These are phyloP conservation scores for Xenosphaeropsis pyriputrescens DNA, from an alignment of 2,329 filamentous ascomycete genomes.

Conservation along the genomic window DNA sequence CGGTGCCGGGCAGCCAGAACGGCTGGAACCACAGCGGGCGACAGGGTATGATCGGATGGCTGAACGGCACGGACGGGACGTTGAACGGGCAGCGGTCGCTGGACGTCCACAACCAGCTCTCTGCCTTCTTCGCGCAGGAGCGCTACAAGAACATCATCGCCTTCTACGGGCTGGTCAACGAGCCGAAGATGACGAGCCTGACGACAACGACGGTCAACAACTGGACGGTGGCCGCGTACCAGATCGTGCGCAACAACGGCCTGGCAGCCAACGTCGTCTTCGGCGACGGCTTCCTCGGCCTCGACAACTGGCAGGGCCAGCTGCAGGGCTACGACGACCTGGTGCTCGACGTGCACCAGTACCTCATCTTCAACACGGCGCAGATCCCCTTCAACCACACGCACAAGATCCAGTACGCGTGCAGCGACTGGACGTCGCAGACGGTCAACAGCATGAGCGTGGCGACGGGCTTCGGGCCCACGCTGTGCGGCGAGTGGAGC, in stretches of 20 bases:
- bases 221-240: constrained; percentile 67
- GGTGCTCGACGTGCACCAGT: constrained; percentile 94
- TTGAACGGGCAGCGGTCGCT: constrained; percentile 69
- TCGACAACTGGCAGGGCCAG: constrained; percentile 79
- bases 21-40: constrained; percentile 95
- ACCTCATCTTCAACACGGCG: constrained; percentile 90
- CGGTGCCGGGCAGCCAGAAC: constrained; percentile 85
- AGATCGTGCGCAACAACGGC: constrained; percentile 62
- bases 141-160: constrained; percentile 85
- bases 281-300: constrained; percentile 87
- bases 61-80: constrained; percentile 76
- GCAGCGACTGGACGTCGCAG: constrained; percentile 74
- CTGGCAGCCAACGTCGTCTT: constrained; percentile 64
- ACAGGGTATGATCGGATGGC: constrained; percentile 69
- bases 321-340: constrained; percentile 58
- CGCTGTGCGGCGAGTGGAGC: constrained; percentile 91
- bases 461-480: constrained; percentile 75
- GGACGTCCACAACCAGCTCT: constrained; percentile 75
- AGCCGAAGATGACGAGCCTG: constrained; percentile 73
- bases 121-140: constrained; percentile 82
- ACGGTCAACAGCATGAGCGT: constrained; percentile 57
- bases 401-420: constrained; percentile 77
- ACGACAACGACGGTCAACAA: constrained; percentile 49
- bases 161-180: constrained; percentile 91
- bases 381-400: constrained; percentile 73